Conservation (phyloP, 441 rosid genomes). For the Adansonia rubrostipa region DNA sequence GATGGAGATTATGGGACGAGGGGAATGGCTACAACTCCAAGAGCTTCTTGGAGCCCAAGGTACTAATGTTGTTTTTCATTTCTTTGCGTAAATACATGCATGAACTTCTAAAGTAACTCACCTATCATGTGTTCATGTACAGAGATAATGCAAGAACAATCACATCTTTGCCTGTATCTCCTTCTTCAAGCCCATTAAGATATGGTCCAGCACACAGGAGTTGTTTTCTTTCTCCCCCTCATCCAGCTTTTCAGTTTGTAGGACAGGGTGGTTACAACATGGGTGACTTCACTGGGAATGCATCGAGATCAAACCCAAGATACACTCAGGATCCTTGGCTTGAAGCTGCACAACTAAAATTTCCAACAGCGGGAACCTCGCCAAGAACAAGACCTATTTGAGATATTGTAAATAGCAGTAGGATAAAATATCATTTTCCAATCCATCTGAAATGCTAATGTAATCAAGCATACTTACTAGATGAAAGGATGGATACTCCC, state of each 20-base stretch:
- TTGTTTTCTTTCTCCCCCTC: constrained; percentile 81
- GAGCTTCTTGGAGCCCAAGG: constrained; percentile 68
- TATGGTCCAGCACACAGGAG: constrained; percentile 64
- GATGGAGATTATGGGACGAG: constrained; percentile 56
- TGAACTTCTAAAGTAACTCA: constrained; percentile 9
- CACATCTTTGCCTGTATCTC: constrained; percentile 88
- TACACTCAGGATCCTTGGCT: constrained; percentile 50
- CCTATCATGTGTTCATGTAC: constrained; percentile 15
- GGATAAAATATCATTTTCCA: constrained; percentile 10
- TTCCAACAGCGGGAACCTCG: constrained; percentile 56
- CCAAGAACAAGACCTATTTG: constrained; percentile 67
- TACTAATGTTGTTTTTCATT: constrained; percentile 28
- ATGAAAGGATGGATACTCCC: background rate
- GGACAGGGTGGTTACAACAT: constrained; percentile 62
- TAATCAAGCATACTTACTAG: background rate
- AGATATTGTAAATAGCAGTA: constrained; percentile 44
- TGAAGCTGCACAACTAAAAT: constrained; percentile 51
- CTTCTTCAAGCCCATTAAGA: constrained; percentile 85
- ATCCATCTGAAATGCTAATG: constrained; percentile 21
- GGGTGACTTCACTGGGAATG: constrained; percentile 56
- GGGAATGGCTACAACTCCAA: constrained; percentile 40
- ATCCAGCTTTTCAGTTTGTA: constrained; percentile 50
- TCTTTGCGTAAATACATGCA: background rate
- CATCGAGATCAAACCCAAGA: constrained; percentile 51
- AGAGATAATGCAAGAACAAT: constrained; percentile 76